These are phyloP conservation scores for Pluteus cervinus DNA, from an alignment of 768 basidiomycete species.

Conservation along the genomic window DNA sequence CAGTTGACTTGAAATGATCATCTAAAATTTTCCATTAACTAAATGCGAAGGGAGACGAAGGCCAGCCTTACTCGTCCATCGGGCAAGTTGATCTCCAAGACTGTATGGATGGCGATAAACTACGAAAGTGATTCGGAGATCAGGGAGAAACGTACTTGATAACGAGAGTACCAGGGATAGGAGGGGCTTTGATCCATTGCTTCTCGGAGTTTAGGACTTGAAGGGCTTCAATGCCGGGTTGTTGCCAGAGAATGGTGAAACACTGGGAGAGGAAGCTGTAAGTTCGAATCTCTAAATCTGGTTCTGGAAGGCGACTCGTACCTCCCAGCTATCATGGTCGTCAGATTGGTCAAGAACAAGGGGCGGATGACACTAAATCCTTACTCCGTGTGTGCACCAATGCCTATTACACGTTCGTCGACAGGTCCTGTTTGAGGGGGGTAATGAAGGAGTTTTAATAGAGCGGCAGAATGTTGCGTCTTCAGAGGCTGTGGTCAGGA, in stretches of 20 bases:
- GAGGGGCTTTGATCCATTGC: slow-evolving; percentile 77
- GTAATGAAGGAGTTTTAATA: slow-evolving; percentile 78
- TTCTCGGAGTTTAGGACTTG: slow-evolving; percentile 77
- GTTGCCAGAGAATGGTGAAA: slow-evolving; percentile 85
- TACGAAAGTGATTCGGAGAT: neutral
- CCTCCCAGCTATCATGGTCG: slow-evolving; percentile 32
- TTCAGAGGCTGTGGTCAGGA: slow-evolving; percentile 18
- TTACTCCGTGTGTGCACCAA: slow-evolving; percentile 80
- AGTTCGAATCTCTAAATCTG: neutral
- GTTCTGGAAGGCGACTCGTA: slow-evolving; percentile 12
- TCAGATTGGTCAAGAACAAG: neutral
- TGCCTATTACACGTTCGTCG: slow-evolving; percentile 69
- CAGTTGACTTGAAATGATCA: slow-evolving; percentile 85
- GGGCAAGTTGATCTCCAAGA: slow-evolving; percentile 81
- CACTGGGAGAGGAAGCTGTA: slow-evolving; percentile 37
- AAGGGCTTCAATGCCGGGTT: slow-evolving; percentile 64
- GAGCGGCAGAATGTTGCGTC: slow-evolving; percentile 74
- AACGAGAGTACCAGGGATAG: slow-evolving; percentile 77
- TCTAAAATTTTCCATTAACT: slow-evolving; percentile 37
- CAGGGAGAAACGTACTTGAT: slow-evolving; percentile 55
- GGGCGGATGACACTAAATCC: slow-evolving; percentile 9
- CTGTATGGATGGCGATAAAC: slow-evolving; percentile 21
- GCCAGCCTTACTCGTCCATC: slow-evolving; percentile 72
- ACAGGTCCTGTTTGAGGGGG: slow-evolving; percentile 61
- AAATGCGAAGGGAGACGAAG: neutral